Evolutionary conservation across 2,329 filamentous ascomycete genomes (phyloP), one percentile per base, ranked within the genome.

Genomic region (Stemphylium lycopersici): DNA sequence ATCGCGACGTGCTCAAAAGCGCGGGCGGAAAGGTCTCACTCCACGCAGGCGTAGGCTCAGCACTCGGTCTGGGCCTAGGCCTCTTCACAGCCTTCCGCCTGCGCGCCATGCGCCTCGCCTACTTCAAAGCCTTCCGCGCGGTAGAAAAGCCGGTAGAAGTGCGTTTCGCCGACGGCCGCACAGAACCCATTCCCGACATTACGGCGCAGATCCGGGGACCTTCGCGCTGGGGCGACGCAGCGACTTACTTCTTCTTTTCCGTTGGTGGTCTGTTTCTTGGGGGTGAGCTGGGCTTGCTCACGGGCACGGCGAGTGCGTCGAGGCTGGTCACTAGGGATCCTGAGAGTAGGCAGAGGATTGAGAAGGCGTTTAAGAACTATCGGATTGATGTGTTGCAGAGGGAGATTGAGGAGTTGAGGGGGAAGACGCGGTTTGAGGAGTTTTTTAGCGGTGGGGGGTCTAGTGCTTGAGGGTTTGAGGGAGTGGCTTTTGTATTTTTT

Each of bases 201-300:
- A 84, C 83, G 0, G 79, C 80, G 0, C 65, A 84, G 33, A 61
- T 89, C 36, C 79, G 81, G 4, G 55, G 55, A 39, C 87, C 87
- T 0, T 84, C 82, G 2, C 77, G 77, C 0, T 66, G 83, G 43
- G 86, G 86, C 12, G 87, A 90, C 58, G 68, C 85, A 24, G 82
- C 84, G 3, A 84, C 87, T 0, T 88, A 87, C 65, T 81, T 83
- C 56, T 83, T 89, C 66, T 86, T 88, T 41, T 81, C 82, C 0
- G 67, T 83, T 0, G 86, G 85, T 12, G 86, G 87, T 0, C 68
- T 88, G 4, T 85, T 90, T 56, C 59, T 90, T 5, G 86, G 86
- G 6, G 87, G 87, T 6, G 87, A 90, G 74, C 73, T 81, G 11
- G 87, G 87, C 0, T 74, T 89, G 41, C 59, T 88, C 52, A 81